Evolutionary conservation across 139 green algal genomes (phyloP), one percentile per base, ranked within the genome.

Genomic region (Zygnema circumcarinatum): DNA sequence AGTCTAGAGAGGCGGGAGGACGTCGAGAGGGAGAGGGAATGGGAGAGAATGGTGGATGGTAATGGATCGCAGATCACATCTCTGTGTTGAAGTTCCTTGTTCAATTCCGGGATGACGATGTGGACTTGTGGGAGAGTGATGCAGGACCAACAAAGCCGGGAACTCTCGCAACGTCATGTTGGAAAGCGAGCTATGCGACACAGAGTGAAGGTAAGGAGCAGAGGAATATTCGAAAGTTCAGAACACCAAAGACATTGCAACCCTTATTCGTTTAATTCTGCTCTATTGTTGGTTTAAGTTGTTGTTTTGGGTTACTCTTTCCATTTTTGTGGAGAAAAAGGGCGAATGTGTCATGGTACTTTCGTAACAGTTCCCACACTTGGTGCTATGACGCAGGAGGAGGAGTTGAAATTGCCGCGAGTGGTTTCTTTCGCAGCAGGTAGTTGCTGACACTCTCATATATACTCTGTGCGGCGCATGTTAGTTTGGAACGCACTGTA

Each of bases 151-250:
- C 97, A 99, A 90, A 96, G 92, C 76, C 88, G 93, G 0, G 97
- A 99, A 92, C 92, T 99, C 72, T 97, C 93, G 54, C 97, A 99
- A 91, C 82, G 93, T 67, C 92, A 97, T 82, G 91, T 92, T 0
- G 90, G 75, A 22, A 84, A 78, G 67, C 87, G 93, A 16, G 96
- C 96, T 32, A 98, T 97, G 92, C 88, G 88, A 78, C 76, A 96
- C 11, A 92, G 89, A 53, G 74, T 98, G 35, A 68, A 54, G 31
- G 88, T 84, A 22, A 41, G 76, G 2, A 25, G 54, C 54, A 33
- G 25, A 72, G 54, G 54, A 29, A 72, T 25, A 72, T 25, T 29
- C 29, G 25, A 72, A 33, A 72, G 25, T 29, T 72, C 29, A 29
- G 25, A 33, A 72, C 54, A 33, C 54, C 54, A 72, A 33, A 29